phyloP scores from a whole-genome alignment of 2,329 filamentous ascomycete species.

The Fusarium globosum region DNA sequence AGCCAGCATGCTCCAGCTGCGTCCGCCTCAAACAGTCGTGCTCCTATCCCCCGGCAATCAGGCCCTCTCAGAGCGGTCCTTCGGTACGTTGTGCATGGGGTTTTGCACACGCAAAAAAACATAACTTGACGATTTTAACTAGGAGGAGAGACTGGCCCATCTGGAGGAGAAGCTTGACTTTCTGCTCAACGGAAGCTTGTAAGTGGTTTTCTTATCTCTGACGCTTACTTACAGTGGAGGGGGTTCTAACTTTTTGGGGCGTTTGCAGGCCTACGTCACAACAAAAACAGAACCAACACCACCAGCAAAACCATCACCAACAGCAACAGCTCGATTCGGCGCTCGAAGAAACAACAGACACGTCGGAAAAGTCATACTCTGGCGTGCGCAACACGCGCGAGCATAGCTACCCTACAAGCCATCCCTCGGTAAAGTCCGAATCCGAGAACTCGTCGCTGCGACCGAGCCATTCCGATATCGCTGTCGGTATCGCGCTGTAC shows the following conservation, averaged over 20 bases:
- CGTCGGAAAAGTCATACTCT: conserved; percentile 52
- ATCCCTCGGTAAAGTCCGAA: conserved; percentile 44
- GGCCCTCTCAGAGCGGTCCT: conserved; percentile 54
- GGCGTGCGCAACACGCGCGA: conserved; percentile 45
- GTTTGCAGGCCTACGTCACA: conserved; percentile 43
- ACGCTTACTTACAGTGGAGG: conserved; percentile 20
- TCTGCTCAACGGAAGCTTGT: conserved; percentile 57
- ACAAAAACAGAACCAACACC: conserved; percentile 27
- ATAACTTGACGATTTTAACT: conserved; percentile 35
- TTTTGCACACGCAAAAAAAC: conserved; percentile 1
- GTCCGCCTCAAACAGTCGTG: conserved; percentile 60
- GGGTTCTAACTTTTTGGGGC: conserved; percentile 44
- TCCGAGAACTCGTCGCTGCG: conserved; percentile 44
- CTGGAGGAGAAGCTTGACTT: conserved; percentile 64
- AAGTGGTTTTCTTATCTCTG: conserved; percentile 13
- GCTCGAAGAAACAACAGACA: conserved; percentile 47
- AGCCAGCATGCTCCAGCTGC: conserved; percentile 63
- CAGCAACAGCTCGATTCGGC: conserved; percentile 41
- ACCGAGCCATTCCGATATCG: conserved; percentile 49
- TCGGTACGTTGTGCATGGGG: conserved; percentile 53
- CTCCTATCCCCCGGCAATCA: conserved; percentile 55
- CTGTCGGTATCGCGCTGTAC: conserved; percentile 52
- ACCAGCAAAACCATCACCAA: background rate
- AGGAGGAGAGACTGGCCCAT: conserved; percentile 63
- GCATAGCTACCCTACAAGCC: conserved; percentile 35